Evolutionary conservation across 352 stramenopile species (phyloP).

Genomic region (Phytopythium chamaehyphon): DNA sequence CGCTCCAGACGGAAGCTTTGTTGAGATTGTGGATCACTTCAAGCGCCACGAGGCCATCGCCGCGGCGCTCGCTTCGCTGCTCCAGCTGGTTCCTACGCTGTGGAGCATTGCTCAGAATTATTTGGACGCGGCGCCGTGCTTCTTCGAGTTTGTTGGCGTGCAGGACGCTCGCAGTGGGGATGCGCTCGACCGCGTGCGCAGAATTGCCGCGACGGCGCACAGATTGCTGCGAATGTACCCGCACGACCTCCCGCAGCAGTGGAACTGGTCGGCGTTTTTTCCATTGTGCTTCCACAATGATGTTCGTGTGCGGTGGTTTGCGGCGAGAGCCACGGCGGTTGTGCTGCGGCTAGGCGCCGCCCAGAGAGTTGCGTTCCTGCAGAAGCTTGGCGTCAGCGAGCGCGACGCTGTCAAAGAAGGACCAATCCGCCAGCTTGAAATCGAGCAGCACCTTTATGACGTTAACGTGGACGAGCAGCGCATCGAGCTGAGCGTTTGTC

Average conservation of each 20-base stretch:
- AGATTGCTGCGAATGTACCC: constrained; percentile 50
- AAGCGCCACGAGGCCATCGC: constrained; percentile 49
- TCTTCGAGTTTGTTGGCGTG: constrained; percentile 70
- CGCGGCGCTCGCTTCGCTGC: constrained; percentile 43
- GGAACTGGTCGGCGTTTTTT: constrained; percentile 83
- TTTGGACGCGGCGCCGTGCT: constrained; percentile 61
- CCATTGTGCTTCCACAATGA: constrained; percentile 77
- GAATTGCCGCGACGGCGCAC: constrained; percentile 57
- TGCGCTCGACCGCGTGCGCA: constrained; percentile 30
- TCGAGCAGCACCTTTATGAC: constrained; percentile 50
- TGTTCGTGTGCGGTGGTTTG: constrained; percentile 50
- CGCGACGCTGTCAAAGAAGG: constrained; percentile 34
- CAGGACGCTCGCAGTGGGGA: constrained; percentile 34
- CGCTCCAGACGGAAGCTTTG: constrained; percentile 3
- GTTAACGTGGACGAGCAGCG: constrained; percentile 40
- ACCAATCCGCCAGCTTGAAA: constrained; percentile 45
- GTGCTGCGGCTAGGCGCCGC: constrained; percentile 67
- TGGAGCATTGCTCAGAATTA: constrained; percentile 59
- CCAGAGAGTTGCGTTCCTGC: constrained; percentile 62
- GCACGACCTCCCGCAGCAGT: constrained; percentile 49
- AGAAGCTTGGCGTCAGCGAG: constrained; percentile 42
- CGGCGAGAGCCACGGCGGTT: constrained; percentile 46
- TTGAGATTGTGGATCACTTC: constrained; percentile 43
- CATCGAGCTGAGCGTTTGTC: constrained; percentile 30
- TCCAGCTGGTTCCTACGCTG: constrained; percentile 48